Evolutionary conservation across 306 rosid genomes (phyloP).

Genomic region (Astragalus glycyphyllos): DNA sequence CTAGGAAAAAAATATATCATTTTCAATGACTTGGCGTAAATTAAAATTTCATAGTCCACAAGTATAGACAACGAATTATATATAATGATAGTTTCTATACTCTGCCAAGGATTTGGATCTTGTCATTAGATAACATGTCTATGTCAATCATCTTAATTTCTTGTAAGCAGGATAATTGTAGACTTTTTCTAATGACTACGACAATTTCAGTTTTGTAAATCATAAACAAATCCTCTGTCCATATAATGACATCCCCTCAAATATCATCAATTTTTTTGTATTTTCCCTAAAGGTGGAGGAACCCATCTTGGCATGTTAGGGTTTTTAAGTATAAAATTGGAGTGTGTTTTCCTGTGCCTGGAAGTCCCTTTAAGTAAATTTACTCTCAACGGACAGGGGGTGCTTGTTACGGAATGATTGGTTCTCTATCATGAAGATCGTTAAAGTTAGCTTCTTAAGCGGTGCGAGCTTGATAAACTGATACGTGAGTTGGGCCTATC

Average conservation of each 20-base stretch:
- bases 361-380: no score
- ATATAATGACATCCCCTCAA: not conserved
- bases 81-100: not conserved
- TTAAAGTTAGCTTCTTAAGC: no score
- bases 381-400: no score
- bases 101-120: not conserved
- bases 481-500: no score
- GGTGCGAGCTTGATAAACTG: no score
- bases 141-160: conserved; percentile 25
- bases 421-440: no score
- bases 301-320: no score
- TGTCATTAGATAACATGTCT: conserved; percentile 18
- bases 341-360: no score
- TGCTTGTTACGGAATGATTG: no score
- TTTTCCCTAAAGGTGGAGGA: no score
- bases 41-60: not conserved
- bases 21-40: not conserved
- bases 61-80: not conserved
- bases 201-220: not conserved
- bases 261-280: no score
- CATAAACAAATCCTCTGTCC: not conserved
- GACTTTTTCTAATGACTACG: not conserved
- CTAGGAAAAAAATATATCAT: not conserved
- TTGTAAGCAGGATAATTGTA: conserved; percentile 22
- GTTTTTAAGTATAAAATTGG: no score